These are phyloP conservation scores for Decorospora gaudefroyi DNA, from an alignment of 2,329 filamentous ascomycete species.

Conservation along the genomic window DNA sequence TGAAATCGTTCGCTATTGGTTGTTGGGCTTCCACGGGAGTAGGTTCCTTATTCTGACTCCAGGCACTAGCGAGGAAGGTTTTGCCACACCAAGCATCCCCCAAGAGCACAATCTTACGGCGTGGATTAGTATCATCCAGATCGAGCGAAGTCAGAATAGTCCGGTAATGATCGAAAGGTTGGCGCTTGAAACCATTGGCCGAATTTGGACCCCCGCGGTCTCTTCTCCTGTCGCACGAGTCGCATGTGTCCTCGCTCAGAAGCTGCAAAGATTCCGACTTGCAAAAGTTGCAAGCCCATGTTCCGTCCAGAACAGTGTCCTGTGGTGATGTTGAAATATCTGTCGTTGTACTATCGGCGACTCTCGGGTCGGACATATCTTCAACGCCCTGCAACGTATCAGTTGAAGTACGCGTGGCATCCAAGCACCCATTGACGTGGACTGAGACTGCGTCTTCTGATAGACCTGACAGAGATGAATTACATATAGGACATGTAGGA, in stretches of 20 bases:
- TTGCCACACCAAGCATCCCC: conserved; percentile 17
- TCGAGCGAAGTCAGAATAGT: background rate
- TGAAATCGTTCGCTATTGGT: conserved; percentile 1
- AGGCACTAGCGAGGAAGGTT: conserved; percentile 10
- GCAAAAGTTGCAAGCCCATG: conserved; percentile 5
- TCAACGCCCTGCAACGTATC: too few species aligned
- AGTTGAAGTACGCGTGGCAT: too few species aligned
- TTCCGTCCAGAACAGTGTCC: too few species aligned
- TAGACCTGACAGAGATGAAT: too few species aligned
- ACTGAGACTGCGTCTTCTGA: too few species aligned
- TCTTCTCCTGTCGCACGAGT: background rate
- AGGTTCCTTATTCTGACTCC: conserved; percentile 2
- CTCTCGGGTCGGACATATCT: too few species aligned
- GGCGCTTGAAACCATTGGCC: background rate
- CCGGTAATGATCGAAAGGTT: background rate
- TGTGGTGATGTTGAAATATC: background rate
- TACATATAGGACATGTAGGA: too few species aligned
- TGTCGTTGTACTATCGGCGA: too few species aligned
- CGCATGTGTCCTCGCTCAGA: background rate
- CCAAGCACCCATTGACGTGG: too few species aligned
- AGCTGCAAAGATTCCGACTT: background rate
- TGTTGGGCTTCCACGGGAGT: background rate
- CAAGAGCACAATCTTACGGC: conserved; percentile 15
- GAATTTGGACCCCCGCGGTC: background rate
- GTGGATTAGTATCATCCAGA: background rate